A percentile compares a stretch with the other conserved stretches of the same genome.
Conservation (phyloP, 176 grass and related monocot genomes). For the Ampelocalamus luodianensis region DNA sequence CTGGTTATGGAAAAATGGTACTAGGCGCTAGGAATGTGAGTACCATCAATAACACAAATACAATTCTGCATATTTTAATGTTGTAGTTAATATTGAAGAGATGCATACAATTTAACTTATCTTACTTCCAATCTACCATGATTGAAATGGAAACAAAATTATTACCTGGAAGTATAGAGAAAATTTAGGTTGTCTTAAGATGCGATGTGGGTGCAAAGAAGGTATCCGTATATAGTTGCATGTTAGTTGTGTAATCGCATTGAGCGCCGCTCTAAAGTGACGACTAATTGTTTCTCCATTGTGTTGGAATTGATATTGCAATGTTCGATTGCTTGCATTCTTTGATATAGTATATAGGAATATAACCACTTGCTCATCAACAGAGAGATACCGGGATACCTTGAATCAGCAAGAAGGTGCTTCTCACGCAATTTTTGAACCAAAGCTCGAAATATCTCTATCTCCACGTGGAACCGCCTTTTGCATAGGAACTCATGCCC, state of each 20-base stretch:
- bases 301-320: conserved; percentile 28
- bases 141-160: neutral
- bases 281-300: conserved; percentile 28
- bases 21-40: too few relatives aligned
- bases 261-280: neutral
- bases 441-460: neutral
- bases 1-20: too few relatives aligned
- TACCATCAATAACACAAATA: too few relatives aligned
- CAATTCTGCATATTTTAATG: too few relatives aligned
- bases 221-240: neutral
- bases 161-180: conserved; percentile 34
- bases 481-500: neutral
- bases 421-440: neutral
- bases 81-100: too few relatives aligned
- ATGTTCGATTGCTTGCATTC: conserved; percentile 7
- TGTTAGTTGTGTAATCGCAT: conserved; percentile 33
- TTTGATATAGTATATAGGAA: conserved; percentile 14
- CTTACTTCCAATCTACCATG: too few relatives aligned
- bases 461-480: neutral
- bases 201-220: neutral
- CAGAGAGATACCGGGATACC: neutral
- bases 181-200: neutral
- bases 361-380: neutral
- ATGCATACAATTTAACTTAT: too few relatives aligned
- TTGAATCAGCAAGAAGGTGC: neutral